Evolutionary conservation across 139 green algal genomes (phyloP), one percentile per base, ranked within the genome.

Genomic region (Tetraselmis chui): DNA sequence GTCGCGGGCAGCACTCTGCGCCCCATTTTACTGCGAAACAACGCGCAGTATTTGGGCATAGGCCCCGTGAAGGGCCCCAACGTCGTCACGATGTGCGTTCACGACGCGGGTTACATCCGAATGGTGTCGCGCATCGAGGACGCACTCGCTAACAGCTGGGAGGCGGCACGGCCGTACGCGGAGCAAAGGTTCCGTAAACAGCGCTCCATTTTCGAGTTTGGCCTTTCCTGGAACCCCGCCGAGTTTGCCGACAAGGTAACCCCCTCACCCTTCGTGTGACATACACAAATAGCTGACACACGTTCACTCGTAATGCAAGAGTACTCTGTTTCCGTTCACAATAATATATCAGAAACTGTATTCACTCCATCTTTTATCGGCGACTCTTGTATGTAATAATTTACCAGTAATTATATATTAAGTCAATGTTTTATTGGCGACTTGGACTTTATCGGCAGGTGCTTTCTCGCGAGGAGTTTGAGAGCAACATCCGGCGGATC

Each of bases 181-280:
- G 28, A 31, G 77, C 23, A 59, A 2, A 32, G n/a, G 77, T 80
- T 80, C 28, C 29, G 32, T 23, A 80, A 80, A 31, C 77, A 80
- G 29, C 31, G 77, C 24, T 18, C 23, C 45, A 32, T 80, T 18
- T 80, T 80, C 77, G 77, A 80, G 77, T 80, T 80, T 58, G 77
- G 77, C 23, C 23, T 59, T 26, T 31, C 27, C 2, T 80, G 77
- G 77, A 32, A 80, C 77, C 29, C 77, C 2, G 77, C 31, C 32
- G 77, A 31, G 28, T 80, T 59, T 32, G 77, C 31, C 2, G 32
- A 80, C 29, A 80, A 80, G 77, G 77, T 5, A 32, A 28, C n/a
- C n/a, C n/a, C n/a, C n/a, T n/a, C n/a, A n/a, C n/a, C n/a, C n/a
- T n/a, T n/a, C n/a, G n/a, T n/a, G n/a, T n/a, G n/a, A n/a, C n/a